Conservation (phyloP, 306 rosid genomes). For the Coriaria nepalensis region DNA sequence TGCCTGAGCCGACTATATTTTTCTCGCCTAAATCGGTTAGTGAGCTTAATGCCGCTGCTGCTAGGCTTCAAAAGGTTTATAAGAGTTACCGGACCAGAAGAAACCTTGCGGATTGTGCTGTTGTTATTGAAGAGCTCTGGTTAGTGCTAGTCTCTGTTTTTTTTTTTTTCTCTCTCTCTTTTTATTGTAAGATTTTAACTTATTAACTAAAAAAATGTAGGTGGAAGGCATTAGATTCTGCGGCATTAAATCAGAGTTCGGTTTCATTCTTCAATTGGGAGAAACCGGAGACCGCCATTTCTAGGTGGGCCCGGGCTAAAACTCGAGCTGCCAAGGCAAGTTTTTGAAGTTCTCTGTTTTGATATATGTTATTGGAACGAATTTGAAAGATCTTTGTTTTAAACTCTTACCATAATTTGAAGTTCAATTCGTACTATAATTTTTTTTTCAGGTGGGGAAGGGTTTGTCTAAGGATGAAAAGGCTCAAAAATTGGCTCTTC, state of each 20-base stretch:
- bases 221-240: constrained; percentile 88
- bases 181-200: not conserved
- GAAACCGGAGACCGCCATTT: constrained; percentile 66
- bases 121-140: constrained; percentile 83
- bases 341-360: not conserved
- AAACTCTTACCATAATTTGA: not conserved
- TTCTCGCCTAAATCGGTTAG: constrained; percentile 43
- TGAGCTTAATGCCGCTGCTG: constrained; percentile 82
- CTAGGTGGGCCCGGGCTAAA: constrained; percentile 90
- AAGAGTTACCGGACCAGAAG: constrained; percentile 85
- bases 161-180: not conserved
- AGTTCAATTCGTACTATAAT: not conserved
- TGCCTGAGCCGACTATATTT: constrained; percentile 37
- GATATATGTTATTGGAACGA: not conserved
- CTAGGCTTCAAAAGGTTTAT: constrained; percentile 64
- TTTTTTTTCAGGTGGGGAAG: constrained; percentile 56
- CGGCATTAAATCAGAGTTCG: constrained; percentile 58
- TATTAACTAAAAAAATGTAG: constrained; percentile 25
- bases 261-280: constrained; percentile 56
- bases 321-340: constrained; percentile 84
- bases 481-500: constrained; percentile 86
- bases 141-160: constrained; percentile 19
- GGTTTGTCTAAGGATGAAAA: constrained; percentile 95
- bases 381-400: not conserved
- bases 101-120: constrained; percentile 93